Conservation (phyloP, 345 rosid species). For the Physaria fendleri region DNA sequence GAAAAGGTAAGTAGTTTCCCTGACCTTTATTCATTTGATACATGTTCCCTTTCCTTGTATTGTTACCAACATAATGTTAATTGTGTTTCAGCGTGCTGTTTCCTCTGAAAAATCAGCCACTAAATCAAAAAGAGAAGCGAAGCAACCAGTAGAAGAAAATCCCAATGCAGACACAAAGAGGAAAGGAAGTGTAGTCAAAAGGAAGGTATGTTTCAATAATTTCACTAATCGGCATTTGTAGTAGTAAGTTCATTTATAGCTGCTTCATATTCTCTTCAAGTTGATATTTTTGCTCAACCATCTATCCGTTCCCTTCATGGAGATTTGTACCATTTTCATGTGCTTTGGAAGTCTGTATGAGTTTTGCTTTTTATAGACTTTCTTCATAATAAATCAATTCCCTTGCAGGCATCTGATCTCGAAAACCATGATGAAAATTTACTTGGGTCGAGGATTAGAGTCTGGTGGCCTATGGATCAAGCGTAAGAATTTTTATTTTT, state of each 20-base stretch:
- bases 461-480: conserved; percentile 93
- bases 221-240: conserved; percentile 10
- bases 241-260: conserved; percentile 4
- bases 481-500: conserved; percentile 36
- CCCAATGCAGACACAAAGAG: conserved; percentile 56
- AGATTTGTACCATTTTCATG: not conserved
- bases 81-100: conserved; percentile 39
- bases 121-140: conserved; percentile 44
- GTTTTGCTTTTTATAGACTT: not conserved
- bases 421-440: conserved; percentile 40
- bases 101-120: conserved; percentile 49
- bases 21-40: not conserved
- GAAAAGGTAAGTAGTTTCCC: conserved; percentile 38
- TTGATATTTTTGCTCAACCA: not conserved
- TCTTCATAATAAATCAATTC: conserved; percentile 21
- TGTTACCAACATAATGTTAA: conserved; percentile 2
- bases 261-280: conserved; percentile 1
- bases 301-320: not conserved
- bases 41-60: not conserved
- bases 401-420: conserved; percentile 50
- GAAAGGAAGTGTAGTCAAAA: conserved; percentile 49
- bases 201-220: conserved; percentile 38
- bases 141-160: conserved; percentile 43
- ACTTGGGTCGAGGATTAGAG: conserved; percentile 69
- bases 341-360: conserved; percentile 5